Base-by-base conservation (phyloP, 305 asterid genomes). In the Coffea humblotiana region DNA sequence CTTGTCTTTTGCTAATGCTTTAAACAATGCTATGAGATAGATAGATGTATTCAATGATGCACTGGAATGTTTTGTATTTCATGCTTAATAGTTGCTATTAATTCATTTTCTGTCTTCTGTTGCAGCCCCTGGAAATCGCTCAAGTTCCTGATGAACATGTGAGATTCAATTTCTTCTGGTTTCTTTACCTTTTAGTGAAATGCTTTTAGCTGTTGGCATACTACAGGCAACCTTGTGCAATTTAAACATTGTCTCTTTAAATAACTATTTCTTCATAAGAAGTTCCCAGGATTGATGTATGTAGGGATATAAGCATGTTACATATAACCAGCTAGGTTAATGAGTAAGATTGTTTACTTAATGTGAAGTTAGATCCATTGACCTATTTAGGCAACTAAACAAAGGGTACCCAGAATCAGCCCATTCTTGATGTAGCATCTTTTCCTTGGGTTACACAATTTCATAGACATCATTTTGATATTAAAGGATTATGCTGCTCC, bases 91-190 rank as follows among this genome's bases (percentile, higher is more conserved):
- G 25, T 48, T 83, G 52, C 81, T 58, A 86, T 25, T 79, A 74
- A 72, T 80, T 25, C 66, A 68, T 79, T 71, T 18, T 78, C 52
- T 76, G 76, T 82, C 78, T 88, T 87, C 64, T 88, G 80, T 66
- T 90, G 82, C 96, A 93, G 97, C 96, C 93, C 45, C 90, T 94
- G 88, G 97, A 94, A 90, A 93, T 94, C 66, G 98, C 98, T 47
- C 98, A 94, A 84, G 98, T 94, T 69, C 86, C 97, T 67, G 97
- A 94, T 85, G 93, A 89, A 88, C 92, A 93, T 79, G 97, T 94
- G 84, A 89, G 95, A 73, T 84, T 78, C 80, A 25, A 61, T 85
- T 81, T 83, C 73, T 58, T 21, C 32, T n/a, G 65, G 81, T 78
- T 70, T n/a, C 74, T 45, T 65, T 64, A 9, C 56, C 4, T 66